Conservation (phyloP, 345 rosid genomes). For the Nasturtium officinale region DNA sequence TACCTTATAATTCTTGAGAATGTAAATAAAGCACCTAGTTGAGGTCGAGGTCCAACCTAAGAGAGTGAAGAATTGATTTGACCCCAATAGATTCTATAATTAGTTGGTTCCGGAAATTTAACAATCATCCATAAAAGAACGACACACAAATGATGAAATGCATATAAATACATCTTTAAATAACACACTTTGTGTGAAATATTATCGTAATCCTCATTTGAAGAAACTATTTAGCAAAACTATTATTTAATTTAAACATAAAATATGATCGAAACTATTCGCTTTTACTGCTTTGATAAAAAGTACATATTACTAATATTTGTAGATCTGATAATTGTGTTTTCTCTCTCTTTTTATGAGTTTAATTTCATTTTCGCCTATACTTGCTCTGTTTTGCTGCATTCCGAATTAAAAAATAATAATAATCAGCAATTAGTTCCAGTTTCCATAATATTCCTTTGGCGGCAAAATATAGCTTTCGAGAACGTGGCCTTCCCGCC, state of each 20-base stretch:
- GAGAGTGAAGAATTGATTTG: background rate
- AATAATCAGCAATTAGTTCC: background rate
- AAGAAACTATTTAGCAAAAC: background rate
- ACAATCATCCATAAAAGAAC: background rate
- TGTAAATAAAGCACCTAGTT: slow-evolving; percentile 3
- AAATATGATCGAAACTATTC: too few species aligned
- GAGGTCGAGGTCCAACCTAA: slow-evolving; percentile 21
- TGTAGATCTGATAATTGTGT: too few species aligned
- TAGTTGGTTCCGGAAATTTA: background rate
- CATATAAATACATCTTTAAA: background rate
- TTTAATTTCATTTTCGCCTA: too few species aligned
- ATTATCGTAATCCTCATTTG: background rate
- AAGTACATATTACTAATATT: too few species aligned
- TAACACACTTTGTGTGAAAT: background rate
- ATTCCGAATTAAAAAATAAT: background rate
- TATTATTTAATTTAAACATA: background rate
- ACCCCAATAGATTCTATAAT: background rate
- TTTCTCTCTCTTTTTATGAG: too few species aligned
- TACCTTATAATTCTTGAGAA: background rate
- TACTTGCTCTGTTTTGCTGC: background rate
- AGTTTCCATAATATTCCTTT: background rate
- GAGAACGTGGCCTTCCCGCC: background rate
- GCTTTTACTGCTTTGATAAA: too few species aligned
- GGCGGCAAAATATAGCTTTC: background rate
- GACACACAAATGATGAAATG: background rate